Evolutionary conservation across 2,329 filamentous ascomycete genomes (phyloP).

Genomic region (Acrodontium crateriforme): DNA sequence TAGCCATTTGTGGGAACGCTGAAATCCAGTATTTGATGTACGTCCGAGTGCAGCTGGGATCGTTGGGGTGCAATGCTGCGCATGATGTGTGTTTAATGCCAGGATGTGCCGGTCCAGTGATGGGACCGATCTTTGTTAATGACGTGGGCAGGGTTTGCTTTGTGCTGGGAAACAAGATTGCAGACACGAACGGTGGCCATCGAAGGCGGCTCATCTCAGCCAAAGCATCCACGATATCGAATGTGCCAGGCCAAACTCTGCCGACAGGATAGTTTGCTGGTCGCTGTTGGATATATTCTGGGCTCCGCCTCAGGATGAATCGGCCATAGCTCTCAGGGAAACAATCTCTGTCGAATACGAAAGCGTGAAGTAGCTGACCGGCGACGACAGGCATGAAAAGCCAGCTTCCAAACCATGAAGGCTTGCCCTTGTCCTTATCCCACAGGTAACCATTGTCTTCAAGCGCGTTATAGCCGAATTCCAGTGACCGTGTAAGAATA

Average conservation of each 20-base stretch:
- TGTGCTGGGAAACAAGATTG: constrained; percentile 66
- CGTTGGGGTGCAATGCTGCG: constrained; percentile 72
- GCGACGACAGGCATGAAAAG: constrained; percentile 36
- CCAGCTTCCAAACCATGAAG: constrained; percentile 48
- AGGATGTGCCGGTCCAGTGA: constrained; percentile 75
- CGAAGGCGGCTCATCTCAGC: constrained; percentile 66
- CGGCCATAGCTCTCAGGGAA: constrained; percentile 43
- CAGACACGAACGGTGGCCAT: constrained; percentile 81
- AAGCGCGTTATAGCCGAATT: constrained; percentile 73
- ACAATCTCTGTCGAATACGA: constrained; percentile 38
- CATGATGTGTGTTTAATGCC: constrained; percentile 76
- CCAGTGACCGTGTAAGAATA: constrained; percentile 63
- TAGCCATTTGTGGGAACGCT: constrained; percentile 64
- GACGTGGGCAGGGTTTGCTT: constrained; percentile 43
- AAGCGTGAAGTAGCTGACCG: constrained; percentile 37
- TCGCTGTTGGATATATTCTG: constrained; percentile 62
- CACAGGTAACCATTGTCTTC: constrained; percentile 53
- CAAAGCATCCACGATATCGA: constrained; percentile 67
- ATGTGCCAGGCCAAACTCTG: constrained; percentile 59
- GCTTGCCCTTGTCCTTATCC: constrained; percentile 35
- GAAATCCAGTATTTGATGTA: constrained; percentile 78
- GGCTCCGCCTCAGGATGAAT: constrained; percentile 57
- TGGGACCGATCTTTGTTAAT: constrained; percentile 56
- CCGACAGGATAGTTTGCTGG: constrained; percentile 54
- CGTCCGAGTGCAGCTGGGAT: constrained; percentile 77